Percentiles rank a stretch among this genome's conserved stretches.
phyloP scores from a whole-genome alignment of 2,329 filamentous ascomycete species.

The Magnaporthiopsis poae region DNA sequence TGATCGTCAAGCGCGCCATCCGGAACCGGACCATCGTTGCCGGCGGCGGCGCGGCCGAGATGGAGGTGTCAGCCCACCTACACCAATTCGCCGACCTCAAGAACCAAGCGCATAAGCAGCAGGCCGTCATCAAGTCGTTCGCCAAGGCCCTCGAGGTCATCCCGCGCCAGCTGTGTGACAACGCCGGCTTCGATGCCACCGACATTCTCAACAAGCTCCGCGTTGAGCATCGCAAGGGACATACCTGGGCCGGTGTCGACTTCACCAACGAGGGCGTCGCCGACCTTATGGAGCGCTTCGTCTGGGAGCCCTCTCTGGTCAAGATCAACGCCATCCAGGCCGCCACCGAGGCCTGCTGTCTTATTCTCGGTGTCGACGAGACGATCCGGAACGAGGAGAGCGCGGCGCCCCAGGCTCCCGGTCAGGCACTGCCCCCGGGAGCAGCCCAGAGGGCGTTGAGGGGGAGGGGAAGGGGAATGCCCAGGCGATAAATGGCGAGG shows the following conservation, averaged over 20 bases:
- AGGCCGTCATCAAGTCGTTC: slow-evolving; percentile 94
- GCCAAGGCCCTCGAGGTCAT: slow-evolving; percentile 96
- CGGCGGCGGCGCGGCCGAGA: slow-evolving; percentile 87
- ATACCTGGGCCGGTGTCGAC: slow-evolving; percentile 90
- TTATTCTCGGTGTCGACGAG: slow-evolving; percentile 94
- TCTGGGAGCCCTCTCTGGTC: slow-evolving; percentile 93
- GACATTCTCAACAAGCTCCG: slow-evolving; percentile 94
- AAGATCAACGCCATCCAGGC: slow-evolving; percentile 97
- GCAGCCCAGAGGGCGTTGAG: slow-evolving; percentile 83
- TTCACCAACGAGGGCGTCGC: slow-evolving; percentile 81
- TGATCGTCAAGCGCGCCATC: slow-evolving; percentile 98
- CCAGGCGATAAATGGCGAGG: slow-evolving; percentile 51
- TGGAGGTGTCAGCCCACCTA: slow-evolving; percentile 91
- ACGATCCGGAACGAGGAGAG: slow-evolving; percentile 98
- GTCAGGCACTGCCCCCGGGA: slow-evolving; percentile 62
- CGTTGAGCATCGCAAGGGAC: slow-evolving; percentile 89
- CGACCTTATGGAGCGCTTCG: slow-evolving; percentile 90
- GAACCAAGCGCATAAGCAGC: slow-evolving; percentile 88
- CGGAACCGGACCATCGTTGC: slow-evolving; percentile 91
- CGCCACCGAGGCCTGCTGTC: slow-evolving; percentile 84
- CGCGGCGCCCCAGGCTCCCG: slow-evolving; percentile 68
- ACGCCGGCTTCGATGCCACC: slow-evolving; percentile 94
- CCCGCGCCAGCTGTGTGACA: slow-evolving; percentile 93
- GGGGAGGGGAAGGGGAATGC: slow-evolving; percentile 80
- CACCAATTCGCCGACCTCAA: slow-evolving; percentile 77